Evolutionary conservation across 129 eudicot genomes (phyloP).

Genomic region (Oenanthe sinensis): DNA sequence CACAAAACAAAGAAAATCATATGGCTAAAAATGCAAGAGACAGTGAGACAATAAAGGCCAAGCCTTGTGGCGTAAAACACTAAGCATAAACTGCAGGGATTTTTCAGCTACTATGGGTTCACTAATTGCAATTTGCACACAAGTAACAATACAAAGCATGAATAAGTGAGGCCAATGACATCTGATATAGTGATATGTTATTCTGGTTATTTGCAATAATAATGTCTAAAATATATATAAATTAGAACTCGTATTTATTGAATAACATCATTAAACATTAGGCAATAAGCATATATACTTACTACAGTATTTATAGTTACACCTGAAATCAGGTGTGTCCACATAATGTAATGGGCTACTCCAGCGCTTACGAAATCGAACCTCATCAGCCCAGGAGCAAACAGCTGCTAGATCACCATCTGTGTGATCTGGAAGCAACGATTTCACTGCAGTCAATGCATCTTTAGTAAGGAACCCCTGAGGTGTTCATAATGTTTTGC

Average conservation of each 20-base stretch:
- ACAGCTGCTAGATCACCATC: constrained; percentile 82
- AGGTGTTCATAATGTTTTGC: constrained; percentile 2
- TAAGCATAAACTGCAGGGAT: not conserved
- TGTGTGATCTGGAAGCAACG: constrained; percentile 73
- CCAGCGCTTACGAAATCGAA: constrained; percentile 63
- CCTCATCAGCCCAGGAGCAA: constrained; percentile 88
- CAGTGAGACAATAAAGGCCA: not conserved
- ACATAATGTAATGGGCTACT: constrained; percentile 81
- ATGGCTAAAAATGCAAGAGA: not conserved
- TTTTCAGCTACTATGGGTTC: not conserved
- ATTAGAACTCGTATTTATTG: not conserved
- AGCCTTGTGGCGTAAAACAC: not conserved
- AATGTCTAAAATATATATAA: not conserved
- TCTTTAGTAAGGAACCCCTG: constrained; percentile 70
- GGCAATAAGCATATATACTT: constrained; percentile 27
- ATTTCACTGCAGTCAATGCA: constrained; percentile 54
- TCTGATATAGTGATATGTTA: not conserved
- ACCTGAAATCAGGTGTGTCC: constrained; percentile 96
- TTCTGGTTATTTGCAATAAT: not conserved
- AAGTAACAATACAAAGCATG: not conserved
- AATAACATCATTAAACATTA: not conserved
- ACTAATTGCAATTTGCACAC: not conserved
- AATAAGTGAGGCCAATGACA: not conserved
- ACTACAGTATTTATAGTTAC: constrained; percentile 86
- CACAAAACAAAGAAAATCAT: not conserved